phyloP scores from a whole-genome alignment of 108 stramenopile species.

The Aurantiochytrium sp. region DNA sequence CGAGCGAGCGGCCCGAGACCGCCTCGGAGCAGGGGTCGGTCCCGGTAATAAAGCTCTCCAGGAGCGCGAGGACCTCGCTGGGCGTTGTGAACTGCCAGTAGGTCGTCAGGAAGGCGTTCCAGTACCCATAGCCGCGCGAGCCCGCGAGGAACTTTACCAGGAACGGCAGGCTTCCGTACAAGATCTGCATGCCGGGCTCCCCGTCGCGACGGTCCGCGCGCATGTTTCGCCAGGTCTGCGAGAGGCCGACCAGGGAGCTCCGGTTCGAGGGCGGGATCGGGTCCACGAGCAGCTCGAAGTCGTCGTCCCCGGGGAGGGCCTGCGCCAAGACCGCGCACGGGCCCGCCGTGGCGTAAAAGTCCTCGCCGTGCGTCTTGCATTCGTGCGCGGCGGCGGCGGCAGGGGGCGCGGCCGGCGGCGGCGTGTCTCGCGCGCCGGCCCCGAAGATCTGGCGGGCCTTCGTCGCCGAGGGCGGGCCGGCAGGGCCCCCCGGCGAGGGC shows the following conservation, averaged over 20 bases:
- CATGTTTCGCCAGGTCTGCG: slow-evolving; percentile 29
- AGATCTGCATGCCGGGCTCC: slow-evolving; percentile 8
- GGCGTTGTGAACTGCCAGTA: neutral
- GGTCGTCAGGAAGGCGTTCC: neutral
- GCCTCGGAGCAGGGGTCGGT: neutral
- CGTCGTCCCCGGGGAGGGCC: neutral
- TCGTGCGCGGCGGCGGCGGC: neutral
- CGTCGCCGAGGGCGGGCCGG: no score
- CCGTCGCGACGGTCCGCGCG: neutral
- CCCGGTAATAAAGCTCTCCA: neutral
- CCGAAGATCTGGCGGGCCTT: no score
- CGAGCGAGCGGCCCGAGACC: neutral
- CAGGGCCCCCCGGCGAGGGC: no score
- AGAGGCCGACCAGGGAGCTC: slow-evolving; percentile 10
- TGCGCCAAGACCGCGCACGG: neutral
- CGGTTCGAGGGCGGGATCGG: slow-evolving; percentile 4
- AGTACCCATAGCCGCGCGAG: neutral
- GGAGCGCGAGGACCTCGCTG: neutral
- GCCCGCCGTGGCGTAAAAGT: neutral
- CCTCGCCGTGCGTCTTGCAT: neutral
- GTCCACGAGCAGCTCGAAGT: slow-evolving; percentile 22
- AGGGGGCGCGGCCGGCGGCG: no score
- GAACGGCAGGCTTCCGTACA: neutral
- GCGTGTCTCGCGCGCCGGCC: no score
- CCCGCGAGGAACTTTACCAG: neutral